Percentiles rank a stretch among this genome's conserved stretches.
Conservation (phyloP, 73 alveolate genomes). For the Tetrahymena elliotti region DNA sequence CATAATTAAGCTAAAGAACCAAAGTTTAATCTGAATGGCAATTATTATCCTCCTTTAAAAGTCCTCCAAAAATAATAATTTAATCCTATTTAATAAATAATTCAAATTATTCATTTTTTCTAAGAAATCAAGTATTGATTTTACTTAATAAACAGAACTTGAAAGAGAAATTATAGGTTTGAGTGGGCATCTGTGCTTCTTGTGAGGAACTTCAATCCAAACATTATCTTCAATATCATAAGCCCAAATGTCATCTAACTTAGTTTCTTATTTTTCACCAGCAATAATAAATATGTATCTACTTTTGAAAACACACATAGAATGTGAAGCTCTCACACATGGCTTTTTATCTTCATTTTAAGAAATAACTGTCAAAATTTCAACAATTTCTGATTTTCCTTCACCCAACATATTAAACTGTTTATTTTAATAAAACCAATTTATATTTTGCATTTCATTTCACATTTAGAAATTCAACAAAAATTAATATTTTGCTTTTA, state of each 20-base stretch:
- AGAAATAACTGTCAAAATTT: background rate
- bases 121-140: background rate
- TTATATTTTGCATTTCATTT: too few relatives aligned
- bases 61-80: background rate
- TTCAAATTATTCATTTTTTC: background rate
- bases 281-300: background rate
- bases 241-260: background rate
- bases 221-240: background rate
- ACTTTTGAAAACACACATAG: background rate
- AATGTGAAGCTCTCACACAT: background rate
- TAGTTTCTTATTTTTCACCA: background rate
- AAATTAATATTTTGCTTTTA: too few relatives aligned
- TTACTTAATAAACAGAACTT: background rate
- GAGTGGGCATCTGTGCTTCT: background rate
- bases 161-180: background rate
- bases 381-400: background rate
- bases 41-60: background rate
- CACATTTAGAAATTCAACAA: too few relatives aligned
- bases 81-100: background rate
- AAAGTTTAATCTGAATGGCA: background rate
- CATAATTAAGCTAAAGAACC: background rate
- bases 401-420: background rate
- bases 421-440: background rate
- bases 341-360: background rate
- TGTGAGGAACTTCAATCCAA: background rate